phyloP scores from a whole-genome alignment of 2,329 filamentous ascomycete species.

The Juglanconis sp. region DNA sequence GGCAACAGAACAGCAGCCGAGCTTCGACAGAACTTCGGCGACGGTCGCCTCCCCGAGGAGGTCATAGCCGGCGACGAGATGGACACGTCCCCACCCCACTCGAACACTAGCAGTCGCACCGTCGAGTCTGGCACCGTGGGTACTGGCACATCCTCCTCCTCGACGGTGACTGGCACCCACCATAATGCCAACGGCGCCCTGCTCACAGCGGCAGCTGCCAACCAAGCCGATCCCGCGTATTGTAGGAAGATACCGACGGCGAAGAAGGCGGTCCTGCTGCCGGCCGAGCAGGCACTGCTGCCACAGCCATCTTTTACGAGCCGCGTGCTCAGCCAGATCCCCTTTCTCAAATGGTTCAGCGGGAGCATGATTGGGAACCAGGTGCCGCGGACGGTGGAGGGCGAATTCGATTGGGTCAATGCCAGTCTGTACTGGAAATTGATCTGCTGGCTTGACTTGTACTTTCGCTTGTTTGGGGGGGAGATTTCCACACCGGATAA shows the following conservation, averaged over 20 bases:
- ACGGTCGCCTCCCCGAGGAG: slow-evolving; percentile 30
- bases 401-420: slow-evolving; percentile 72
- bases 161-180: slow-evolving; percentile 32
- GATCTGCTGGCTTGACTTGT: slow-evolving; percentile 60
- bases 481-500: slow-evolving; percentile 57
- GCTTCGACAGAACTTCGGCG: slow-evolving; percentile 33
- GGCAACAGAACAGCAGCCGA: slow-evolving; percentile 19
- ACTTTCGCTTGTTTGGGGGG: slow-evolving; percentile 56
- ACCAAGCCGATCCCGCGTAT: slow-evolving; percentile 36
- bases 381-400: slow-evolving; percentile 68
- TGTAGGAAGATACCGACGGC: slow-evolving; percentile 66
- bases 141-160: slow-evolving; percentile 40
- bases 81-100: slow-evolving; percentile 39
- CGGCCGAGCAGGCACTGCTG: slow-evolving; percentile 67
- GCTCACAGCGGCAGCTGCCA: slow-evolving; percentile 18
- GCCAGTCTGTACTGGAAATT: slow-evolving; percentile 67
- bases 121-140: slow-evolving; percentile 55
- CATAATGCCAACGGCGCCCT: slow-evolving; percentile 19
- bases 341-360: slow-evolving; percentile 70
- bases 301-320: slow-evolving; percentile 65
- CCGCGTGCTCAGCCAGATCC: slow-evolving; percentile 62
- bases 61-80: slow-evolving; percentile 25
- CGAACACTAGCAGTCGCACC: slow-evolving; percentile 52
- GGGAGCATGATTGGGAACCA: slow-evolving; percentile 71
- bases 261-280: slow-evolving; percentile 61